These are phyloP conservation scores for Linanthus parryae DNA, from an alignment of 148 eudicot genomes.

Conservation along the genomic window DNA sequence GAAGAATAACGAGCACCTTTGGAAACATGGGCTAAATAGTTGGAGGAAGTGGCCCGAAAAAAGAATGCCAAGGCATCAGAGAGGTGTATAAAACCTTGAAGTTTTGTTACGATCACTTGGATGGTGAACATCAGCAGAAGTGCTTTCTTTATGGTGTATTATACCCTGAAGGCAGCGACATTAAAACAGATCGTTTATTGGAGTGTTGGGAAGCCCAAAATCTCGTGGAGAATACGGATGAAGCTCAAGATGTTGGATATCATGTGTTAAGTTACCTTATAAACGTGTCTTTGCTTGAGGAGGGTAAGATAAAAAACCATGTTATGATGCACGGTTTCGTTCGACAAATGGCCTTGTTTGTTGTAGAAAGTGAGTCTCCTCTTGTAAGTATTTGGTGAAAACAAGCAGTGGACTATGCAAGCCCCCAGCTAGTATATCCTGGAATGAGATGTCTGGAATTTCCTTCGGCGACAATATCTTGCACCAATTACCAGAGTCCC, in stretches of 20 bases:
- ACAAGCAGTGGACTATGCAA: neutral
- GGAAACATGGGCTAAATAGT: no score
- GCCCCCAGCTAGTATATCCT: neutral
- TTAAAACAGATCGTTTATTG: neutral
- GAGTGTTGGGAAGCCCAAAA: slow-evolving; percentile 3
- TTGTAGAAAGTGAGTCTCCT: neutral
- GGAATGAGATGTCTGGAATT: slow-evolving; percentile 9
- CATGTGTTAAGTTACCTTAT: slow-evolving; percentile 4
- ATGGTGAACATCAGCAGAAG: no score
- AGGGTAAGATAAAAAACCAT: neutral
- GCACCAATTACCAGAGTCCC: no score
- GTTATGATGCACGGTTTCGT: slow-evolving; percentile 17
- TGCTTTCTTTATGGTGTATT: no score
- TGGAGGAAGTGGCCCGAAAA: no score
- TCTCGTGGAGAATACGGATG: neutral
- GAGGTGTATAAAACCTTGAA: no score
- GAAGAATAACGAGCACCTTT: no score
- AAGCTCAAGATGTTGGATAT: no score
- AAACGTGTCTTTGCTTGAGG: slow-evolving; percentile 12
- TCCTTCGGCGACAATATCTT: slow-evolving; percentile 3
- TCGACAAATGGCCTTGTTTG: slow-evolving; percentile 6
- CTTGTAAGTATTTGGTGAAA: slow-evolving; percentile 5
- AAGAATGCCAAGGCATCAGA: no score
- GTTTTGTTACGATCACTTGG: no score
- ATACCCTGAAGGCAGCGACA: no score